Conservation (phyloP, 305 asterid genomes). For the Andrographis paniculata region DNA sequence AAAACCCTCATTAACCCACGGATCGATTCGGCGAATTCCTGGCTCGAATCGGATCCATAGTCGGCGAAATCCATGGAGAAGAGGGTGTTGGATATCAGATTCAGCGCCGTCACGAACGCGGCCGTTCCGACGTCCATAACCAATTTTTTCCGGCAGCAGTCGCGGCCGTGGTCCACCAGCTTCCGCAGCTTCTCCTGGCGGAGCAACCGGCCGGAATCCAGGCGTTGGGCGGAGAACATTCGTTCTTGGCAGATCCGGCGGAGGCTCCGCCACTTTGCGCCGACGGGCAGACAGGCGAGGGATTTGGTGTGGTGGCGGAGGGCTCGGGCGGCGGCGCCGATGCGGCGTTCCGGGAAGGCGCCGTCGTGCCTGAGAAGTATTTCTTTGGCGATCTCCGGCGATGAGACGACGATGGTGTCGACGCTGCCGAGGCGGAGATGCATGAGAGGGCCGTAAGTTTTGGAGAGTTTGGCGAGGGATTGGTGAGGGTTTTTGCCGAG, state of each 20-base stretch:
- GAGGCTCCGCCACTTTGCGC: conserved; percentile 12
- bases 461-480: conserved; percentile 16
- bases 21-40: conserved; percentile 17
- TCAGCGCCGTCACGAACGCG: conserved; percentile 19
- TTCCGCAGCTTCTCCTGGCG: conserved; percentile 18
- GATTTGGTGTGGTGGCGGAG: conserved; percentile 15
- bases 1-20: conserved; percentile 12
- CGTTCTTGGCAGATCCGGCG: conserved; percentile 20
- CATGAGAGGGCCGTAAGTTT: conserved; percentile 19
- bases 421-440: conserved; percentile 19
- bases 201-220: conserved; percentile 14
- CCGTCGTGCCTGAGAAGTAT: conserved; percentile 19
- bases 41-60: conserved; percentile 10
- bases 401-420: conserved; percentile 17
- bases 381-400: conserved; percentile 21
- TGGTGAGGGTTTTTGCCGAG: conserved; percentile 21
- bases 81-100: conserved; percentile 15
- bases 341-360: conserved; percentile 8
- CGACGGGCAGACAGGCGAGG: conserved; percentile 12
- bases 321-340: conserved; percentile 3
- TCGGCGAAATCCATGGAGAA: conserved; percentile 22
- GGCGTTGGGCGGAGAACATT: conserved; percentile 14
- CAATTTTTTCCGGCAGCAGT: conserved; percentile 7
- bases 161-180: conserved; percentile 9
- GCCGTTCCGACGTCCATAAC: conserved; percentile 16